Evolutionary conservation across 2,329 filamentous ascomycete species (phyloP).

Genomic region (Fusarium sp.): DNA sequence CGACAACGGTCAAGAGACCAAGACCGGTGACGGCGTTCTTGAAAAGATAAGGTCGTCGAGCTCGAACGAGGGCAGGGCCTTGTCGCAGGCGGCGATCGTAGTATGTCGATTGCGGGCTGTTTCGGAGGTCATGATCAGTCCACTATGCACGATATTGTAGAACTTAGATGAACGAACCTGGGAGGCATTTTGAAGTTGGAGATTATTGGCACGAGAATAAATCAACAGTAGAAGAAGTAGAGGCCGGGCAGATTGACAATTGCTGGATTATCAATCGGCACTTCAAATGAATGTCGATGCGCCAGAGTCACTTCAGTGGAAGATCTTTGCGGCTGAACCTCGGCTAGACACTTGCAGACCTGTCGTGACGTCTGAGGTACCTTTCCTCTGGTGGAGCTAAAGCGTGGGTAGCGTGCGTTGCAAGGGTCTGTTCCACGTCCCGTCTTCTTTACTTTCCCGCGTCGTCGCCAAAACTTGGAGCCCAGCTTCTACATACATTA

Average conservation of each 20-base stretch:
- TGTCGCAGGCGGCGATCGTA: conserved; percentile 91
- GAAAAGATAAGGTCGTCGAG: conserved; percentile 89
- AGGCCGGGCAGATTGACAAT: conserved; percentile 14
- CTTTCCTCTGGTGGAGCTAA: conserved; percentile 31
- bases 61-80: conserved; percentile 89
- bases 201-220: not conserved
- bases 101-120: conserved; percentile 75
- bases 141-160: conserved; percentile 6
- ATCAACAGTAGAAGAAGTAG: not conserved
- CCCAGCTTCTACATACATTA: conserved; percentile 21
- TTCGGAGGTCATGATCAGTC: conserved; percentile 42
- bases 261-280: conserved; percentile 17
- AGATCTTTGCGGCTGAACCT: conserved; percentile 42
- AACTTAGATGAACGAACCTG: conserved; percentile 31
- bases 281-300: conserved; percentile 26
- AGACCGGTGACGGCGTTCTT: conserved; percentile 88
- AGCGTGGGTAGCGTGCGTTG: conserved; percentile 2
- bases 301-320: conserved; percentile 25
- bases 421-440: conserved; percentile 43
- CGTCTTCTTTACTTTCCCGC: conserved; percentile 39
- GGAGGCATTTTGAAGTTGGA: conserved; percentile 32
- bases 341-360: conserved; percentile 32
- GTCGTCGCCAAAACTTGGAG: conserved; percentile 44
- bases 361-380: conserved; percentile 34
- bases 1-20: conserved; percentile 79